A percentile compares a stretch with the other conserved stretches of the same genome.
Evolutionary conservation across 768 basidiomycete species (phyloP).

Genomic region (Panus rudis): DNA sequence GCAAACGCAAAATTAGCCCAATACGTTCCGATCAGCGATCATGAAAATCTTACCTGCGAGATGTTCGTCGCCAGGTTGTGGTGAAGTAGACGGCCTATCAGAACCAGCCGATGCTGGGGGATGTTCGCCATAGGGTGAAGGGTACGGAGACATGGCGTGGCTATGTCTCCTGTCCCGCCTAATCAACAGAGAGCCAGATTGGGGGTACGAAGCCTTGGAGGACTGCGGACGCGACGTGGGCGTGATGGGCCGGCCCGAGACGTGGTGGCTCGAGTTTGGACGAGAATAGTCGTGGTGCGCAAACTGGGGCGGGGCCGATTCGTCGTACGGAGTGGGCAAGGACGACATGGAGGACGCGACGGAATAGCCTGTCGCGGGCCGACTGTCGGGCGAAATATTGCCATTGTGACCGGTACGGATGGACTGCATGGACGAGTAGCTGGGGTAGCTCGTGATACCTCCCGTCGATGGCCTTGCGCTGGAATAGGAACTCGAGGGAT

Average conservation of each 20-base stretch:
- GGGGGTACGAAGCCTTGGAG: slow-evolving; percentile 51
- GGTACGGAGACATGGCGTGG: slow-evolving; percentile 84
- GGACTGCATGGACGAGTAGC: slow-evolving; percentile 66
- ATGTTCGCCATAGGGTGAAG: slow-evolving; percentile 69
- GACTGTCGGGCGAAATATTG: slow-evolving; percentile 74
- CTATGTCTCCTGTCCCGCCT: slow-evolving; percentile 73
- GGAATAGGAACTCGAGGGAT: slow-evolving; percentile 56
- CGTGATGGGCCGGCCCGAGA: slow-evolving; percentile 36
- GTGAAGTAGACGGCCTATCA: slow-evolving; percentile 65
- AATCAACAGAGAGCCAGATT: slow-evolving; percentile 52
- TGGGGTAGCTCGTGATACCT: slow-evolving; percentile 18
- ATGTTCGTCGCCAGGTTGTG: slow-evolving; percentile 56
- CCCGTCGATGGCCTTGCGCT: slow-evolving; percentile 23
- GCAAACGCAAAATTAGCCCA: slow-evolving; percentile 68
- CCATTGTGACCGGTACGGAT: slow-evolving; percentile 62
- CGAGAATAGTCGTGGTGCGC: slow-evolving; percentile 50
- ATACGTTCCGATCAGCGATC: slow-evolving; percentile 88
- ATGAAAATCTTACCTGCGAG: slow-evolving; percentile 68
- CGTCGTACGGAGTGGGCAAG: slow-evolving; percentile 53
- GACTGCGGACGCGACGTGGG: slow-evolving; percentile 65
- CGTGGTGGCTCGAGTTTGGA: slow-evolving; percentile 68
- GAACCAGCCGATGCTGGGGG: slow-evolving; percentile 31
- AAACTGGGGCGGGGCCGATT: slow-evolving; percentile 38
- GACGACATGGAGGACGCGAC: slow-evolving; percentile 80
- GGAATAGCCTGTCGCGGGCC: slow-evolving; percentile 81